Evolutionary conservation across 1,284 basidiomycete genomes (phyloP), one percentile per base, ranked within the genome.

Genomic region (Anthracocystis walkeri): DNA sequence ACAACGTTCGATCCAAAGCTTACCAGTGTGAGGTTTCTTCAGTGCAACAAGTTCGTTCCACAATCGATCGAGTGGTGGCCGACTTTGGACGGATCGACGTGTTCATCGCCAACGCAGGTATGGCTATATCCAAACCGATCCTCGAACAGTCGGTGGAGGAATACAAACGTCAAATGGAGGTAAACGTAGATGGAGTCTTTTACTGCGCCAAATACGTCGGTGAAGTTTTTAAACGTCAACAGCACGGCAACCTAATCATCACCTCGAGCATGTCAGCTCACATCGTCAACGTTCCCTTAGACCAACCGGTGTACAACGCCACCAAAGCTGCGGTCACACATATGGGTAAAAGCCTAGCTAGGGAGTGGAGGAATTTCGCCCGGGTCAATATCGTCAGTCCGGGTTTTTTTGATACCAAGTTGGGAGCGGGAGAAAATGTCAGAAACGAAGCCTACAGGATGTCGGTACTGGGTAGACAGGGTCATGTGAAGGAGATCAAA

Each of bases 371-470:
- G n/a, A 60, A 82, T 20, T 83, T 85, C 65, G 84, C 85, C 2
- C 77, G 85, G 2, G 79, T 82, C 70, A 86, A 86, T 78, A 81
- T 79, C 25, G 77, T 86, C 64, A 81, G 80, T 10, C 85, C 85
- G 2, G 84, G 84, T 4, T 84, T 81, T 77, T 77, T 83, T 56
- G 66, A 83, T 42, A 85, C 84, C 4, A 65, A 78, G 48, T 73
- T 84, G 60, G 83, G 82, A n/a, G 81, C 81, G 12, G 69, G 76
- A 7, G 65, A 65, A 12, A 53, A 53, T 8, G 58, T 55, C 55
- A 49, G 65, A 56, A 72, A 71, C 56, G 74, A 76, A 49, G 79
- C 79, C 2, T 73, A 80, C 60, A 68, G 75, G 33, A 76, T 78
- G 69, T 54, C 76, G 5, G 80, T 64, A 3, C 70, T 82, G 20